Percentiles rank a stretch among this genome's conserved stretches.
Conservation (phyloP, 371 early-diverging fungal genomes). For the Nematocida parisii region DNA sequence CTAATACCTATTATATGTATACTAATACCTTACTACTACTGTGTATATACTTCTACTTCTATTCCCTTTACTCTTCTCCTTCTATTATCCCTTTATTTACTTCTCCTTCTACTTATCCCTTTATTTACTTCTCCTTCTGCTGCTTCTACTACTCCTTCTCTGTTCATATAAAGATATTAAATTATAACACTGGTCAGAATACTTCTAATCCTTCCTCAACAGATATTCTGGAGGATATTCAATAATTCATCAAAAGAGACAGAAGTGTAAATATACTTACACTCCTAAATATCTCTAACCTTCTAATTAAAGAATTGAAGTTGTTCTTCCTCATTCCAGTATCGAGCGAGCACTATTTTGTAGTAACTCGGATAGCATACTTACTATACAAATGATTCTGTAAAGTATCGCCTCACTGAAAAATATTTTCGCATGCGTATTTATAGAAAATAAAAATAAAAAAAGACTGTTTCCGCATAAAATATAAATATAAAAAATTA, state of each 20-base stretch:
- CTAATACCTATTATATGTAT: too few relatives aligned
- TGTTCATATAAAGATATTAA: constrained; percentile 47
- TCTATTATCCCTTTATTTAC: too few relatives aligned
- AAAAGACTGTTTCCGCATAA: constrained; percentile 1
- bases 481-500: neutral
- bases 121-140: too few relatives aligned
- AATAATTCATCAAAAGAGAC: constrained; percentile 48
- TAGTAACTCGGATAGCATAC: constrained; percentile 26
- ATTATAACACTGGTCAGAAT: constrained; percentile 59
- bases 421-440: constrained; percentile 27
- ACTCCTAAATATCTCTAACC: constrained; percentile 19
- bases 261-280: neutral
- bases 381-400: constrained; percentile 63
- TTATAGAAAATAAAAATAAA: constrained; percentile 49
- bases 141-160: too few relatives aligned
- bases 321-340: constrained; percentile 54
- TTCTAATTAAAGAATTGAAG: constrained; percentile 52
- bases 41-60: too few relatives aligned
- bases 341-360: constrained; percentile 43
- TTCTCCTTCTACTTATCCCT: too few relatives aligned
- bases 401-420: constrained; percentile 58
- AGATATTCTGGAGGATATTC: constrained; percentile 33
- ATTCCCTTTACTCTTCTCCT: too few relatives aligned
- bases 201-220: constrained; percentile 53
- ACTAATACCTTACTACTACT: too few relatives aligned